These are phyloP conservation scores for Austropuccinia psidii DNA, from an alignment of 1,284 basidiomycete genomes.

Conservation along the genomic window DNA sequence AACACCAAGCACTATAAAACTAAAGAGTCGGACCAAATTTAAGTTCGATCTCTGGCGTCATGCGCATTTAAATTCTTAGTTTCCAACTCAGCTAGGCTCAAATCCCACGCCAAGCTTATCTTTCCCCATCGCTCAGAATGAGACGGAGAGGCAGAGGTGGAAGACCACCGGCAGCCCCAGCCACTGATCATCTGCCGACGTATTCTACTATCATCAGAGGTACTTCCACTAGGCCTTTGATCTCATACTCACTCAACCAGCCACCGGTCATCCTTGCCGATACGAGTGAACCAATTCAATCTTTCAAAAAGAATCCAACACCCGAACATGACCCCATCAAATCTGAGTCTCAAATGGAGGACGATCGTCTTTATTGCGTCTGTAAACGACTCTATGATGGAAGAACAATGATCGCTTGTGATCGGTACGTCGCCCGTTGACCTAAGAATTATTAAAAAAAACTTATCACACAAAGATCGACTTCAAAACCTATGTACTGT, in stretches of 20 bases:
- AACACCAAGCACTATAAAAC: no score
- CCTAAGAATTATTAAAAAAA: neutral
- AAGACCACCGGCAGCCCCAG: neutral
- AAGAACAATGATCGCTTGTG: slow-evolving; percentile 36
- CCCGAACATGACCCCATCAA: neutral
- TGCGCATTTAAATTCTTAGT: no score
- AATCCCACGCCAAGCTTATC: no score
- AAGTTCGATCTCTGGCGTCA: no score
- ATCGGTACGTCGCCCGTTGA: slow-evolving; percentile 18
- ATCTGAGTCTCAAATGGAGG: slow-evolving; percentile 13
- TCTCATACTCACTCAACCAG: slow-evolving; percentile 12
- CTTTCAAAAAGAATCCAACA: neutral
- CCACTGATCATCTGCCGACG: no score
- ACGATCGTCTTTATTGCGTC: slow-evolving; percentile 34
- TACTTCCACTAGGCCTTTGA: slow-evolving; percentile 26
- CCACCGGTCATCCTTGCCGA: slow-evolving; percentile 1
- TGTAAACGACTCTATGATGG: slow-evolving; percentile 26
- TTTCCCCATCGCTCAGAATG: no score
- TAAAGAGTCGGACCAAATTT: no score
- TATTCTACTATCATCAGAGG: slow-evolving; percentile 20
- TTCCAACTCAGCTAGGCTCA: no score
- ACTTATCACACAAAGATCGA: neutral
- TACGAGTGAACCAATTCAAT: neutral
- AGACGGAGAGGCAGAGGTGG: slow-evolving; percentile 3
- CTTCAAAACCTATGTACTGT: no score